Evolutionary conservation across 2,329 filamentous ascomycete species (phyloP), one percentile per base, ranked within the genome.

Genomic region (Lasiodiplodia theobromae): DNA sequence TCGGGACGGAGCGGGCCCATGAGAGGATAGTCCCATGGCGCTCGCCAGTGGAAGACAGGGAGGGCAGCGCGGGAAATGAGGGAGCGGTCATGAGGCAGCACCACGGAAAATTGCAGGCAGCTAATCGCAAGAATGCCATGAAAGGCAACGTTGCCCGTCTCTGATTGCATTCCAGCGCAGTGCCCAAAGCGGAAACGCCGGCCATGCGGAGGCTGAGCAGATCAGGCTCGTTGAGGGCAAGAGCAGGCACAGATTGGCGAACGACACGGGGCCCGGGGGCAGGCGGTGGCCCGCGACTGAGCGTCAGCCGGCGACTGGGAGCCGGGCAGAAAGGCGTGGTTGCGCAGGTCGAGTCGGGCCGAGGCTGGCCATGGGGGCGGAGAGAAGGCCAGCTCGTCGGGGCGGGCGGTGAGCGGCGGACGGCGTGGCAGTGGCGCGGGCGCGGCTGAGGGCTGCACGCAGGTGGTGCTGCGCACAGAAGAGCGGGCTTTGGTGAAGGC

Each of bases 211-310:
- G 81, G 47, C 86, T 89, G 56, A 90, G 31, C 31, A 80, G 4
- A 94, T 82, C 31, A 94, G 83, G 1, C 80, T 96, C 92, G 80
- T 91, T 93, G 74, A 95, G 80, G 67, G 91, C 88, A 94, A 92
- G 69, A 92, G 86, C 49, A 94, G 79, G 80, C 94, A 95, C 71
- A 94, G 83, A 79, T 93, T 94, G 53, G 90, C 91, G 38, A 95
- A 90, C 78, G 28, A 74, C 74, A 65, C 68, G 79, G 73, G 47
- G 73, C 28, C 52, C 52, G 6, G 7, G 28, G 16, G 52, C 52
- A 25, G 34, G 77, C 66, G 71, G 81, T 60, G 57, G 56, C 40
- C 21, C 82, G 8, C 87, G 85, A 3, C 86, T 81, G 75, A 91
- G 82, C 2, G 91, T 92, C 64, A 93, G 82, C 6, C 80, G 70